Conservation (phyloP, 805 yeast species). For the Teunomyces barrocoloradensis region DNA sequence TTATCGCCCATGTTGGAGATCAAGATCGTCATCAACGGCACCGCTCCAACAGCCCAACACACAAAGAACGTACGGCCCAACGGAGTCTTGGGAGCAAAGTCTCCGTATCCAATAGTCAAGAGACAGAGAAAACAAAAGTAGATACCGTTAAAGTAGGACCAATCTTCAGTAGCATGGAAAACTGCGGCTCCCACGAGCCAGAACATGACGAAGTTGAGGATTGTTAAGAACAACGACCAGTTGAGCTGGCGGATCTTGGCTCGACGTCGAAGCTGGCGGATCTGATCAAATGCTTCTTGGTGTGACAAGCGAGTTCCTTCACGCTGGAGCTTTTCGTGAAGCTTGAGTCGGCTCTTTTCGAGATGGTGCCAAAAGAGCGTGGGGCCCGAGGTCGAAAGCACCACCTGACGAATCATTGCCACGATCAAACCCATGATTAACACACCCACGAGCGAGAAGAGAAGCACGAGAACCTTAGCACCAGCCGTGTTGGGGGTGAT, state of each 20-base stretch:
- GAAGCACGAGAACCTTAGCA: slow-evolving; percentile 55
- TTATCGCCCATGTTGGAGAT: slow-evolving; percentile 72
- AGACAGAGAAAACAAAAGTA: slow-evolving; percentile 77
- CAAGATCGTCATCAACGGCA: slow-evolving; percentile 83
- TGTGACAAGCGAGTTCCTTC: slow-evolving; percentile 27
- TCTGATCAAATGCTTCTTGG: slow-evolving; percentile 51
- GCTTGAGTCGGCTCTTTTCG: slow-evolving; percentile 46
- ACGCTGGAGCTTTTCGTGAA: slow-evolving; percentile 20
- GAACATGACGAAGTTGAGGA: slow-evolving; percentile 49
- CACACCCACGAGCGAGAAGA: slow-evolving; percentile 70
- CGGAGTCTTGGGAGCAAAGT: slow-evolving; percentile 56
- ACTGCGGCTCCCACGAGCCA: slow-evolving; percentile 75
- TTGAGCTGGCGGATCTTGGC: slow-evolving; percentile 41
- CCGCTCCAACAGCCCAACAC: slow-evolving; percentile 77
- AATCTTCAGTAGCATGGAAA: slow-evolving; percentile 58
- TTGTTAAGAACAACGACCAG: slow-evolving; percentile 36
- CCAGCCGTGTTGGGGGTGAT: slow-evolving; percentile 53
- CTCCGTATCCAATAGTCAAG: slow-evolving; percentile 85
- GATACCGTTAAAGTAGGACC: slow-evolving; percentile 70
- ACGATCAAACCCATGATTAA: slow-evolving; percentile 71
- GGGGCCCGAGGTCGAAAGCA: slow-evolving; percentile 58
- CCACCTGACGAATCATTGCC: slow-evolving; percentile 64
- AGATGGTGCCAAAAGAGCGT: slow-evolving; percentile 64
- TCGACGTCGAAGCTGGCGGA: slow-evolving; percentile 49
- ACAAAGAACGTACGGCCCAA: slow-evolving; percentile 75